Conservation (phyloP, 257 asterid species). For the Solanum pimpinellifolium region DNA sequence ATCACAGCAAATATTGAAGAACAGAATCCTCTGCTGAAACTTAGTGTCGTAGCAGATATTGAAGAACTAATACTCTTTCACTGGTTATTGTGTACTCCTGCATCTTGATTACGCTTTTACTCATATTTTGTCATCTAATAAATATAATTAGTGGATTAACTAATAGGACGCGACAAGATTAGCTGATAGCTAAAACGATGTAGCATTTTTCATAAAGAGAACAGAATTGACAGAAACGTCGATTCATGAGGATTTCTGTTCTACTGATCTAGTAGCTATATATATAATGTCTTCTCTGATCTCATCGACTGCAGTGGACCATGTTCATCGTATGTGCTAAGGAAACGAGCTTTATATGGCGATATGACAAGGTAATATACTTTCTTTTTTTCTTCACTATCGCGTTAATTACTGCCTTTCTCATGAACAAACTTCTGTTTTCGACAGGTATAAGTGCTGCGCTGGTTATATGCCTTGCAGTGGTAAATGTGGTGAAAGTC, state of each 20-base stretch:
- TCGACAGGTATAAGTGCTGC: constrained; percentile 21
- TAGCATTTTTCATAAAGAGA: background rate
- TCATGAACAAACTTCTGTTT: background rate
- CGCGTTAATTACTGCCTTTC: background rate
- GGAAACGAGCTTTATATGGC: constrained; percentile 31
- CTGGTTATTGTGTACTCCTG: background rate
- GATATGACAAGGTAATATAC: constrained; percentile 24
- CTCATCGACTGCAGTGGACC: constrained; percentile 19
- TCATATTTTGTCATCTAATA: background rate
- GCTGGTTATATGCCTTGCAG: constrained; percentile 44
- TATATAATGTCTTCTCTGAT: background rate
- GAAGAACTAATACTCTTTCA: background rate
- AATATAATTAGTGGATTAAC: background rate
- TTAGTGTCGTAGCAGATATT: background rate
- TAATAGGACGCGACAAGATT: background rate
- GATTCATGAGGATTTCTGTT: background rate
- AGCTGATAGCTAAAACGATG: background rate
- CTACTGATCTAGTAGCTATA: background rate
- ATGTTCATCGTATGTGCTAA: constrained; percentile 24
- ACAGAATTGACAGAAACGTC: background rate
- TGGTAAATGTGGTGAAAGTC: constrained; percentile 27
- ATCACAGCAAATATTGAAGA: background rate
- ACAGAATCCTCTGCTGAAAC: background rate
- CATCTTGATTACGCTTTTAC: background rate
- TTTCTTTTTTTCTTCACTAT: background rate